Evolutionary conservation across 2,329 filamentous ascomycete genomes (phyloP), one percentile per base, ranked within the genome.

Genomic region (Pseudogymnoascus sp.): DNA sequence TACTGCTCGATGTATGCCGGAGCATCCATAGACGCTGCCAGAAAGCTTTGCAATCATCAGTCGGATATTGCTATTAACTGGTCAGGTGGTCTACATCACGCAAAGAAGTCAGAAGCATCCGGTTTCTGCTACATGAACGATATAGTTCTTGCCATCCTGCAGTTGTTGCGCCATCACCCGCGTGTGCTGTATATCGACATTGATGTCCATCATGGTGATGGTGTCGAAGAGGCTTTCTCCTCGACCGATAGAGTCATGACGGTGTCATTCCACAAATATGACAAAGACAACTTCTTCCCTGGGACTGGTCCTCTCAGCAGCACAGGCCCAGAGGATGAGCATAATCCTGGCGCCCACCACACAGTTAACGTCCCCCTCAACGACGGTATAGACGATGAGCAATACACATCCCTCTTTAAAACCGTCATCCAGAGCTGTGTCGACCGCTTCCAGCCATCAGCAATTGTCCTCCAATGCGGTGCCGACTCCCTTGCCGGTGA

Each of bases 71-170:
- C 94, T 62, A 92, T 99, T 71, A 95, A 96, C 70, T 99, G 94
- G 94, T 94, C 92, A 16, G 94, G 94, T 37, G 94, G 94, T 10
- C 83, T 99, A 31, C 94, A 99, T 75, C 94, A 99, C 72, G 94
- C 94, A 52, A 97, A 97, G 76, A 94, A 93, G 73, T 85, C 88
- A 61, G 92, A 96, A 76, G 93, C 94, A 0, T 93, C 89, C 12
- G 94, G 94, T 0, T 99, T 99, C 76, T 99, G 94, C 78, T 99
- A 99, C 77, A 92, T 97, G 77, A 99, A 99, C 75, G 94, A 99
- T 75, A 97, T 97, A 70, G 94, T 97, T 63, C 83, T 99, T 55
- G 91, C 90, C 37, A 94, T 97, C 69, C 82, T 97, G 38, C 89
- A 97, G 73, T 83, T 99, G 8, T 80, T 97, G 14, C 87, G 90